These are phyloP conservation scores for Coemansia sp. DNA, from an alignment of 192 early-diverging fungal species.

Conservation along the genomic window DNA sequence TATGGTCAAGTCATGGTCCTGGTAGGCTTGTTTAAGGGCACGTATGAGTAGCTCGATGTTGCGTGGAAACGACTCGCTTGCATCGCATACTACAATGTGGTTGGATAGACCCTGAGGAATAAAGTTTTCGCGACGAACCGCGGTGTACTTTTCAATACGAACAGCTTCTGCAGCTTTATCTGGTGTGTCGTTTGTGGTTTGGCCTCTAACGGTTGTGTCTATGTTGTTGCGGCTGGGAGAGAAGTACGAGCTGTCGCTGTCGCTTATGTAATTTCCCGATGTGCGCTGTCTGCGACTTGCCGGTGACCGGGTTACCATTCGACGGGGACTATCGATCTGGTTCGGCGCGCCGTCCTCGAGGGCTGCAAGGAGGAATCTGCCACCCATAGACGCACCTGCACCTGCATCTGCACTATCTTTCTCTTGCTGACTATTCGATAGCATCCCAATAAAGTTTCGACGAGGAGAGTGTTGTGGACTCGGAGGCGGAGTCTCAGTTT, in stretches of 20 bases:
- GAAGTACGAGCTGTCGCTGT: conserved; percentile 44
- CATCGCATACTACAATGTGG: conserved; percentile 47
- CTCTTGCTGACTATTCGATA: no score
- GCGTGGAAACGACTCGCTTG: conserved; percentile 40
- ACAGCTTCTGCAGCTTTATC: no score
- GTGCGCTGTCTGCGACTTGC: no score
- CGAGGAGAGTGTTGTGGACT: neutral
- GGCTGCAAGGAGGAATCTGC: no score
- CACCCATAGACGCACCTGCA: no score
- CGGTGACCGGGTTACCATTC: conserved; percentile 12
- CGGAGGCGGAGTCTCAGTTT: neutral
- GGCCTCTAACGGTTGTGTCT: neutral
- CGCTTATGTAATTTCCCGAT: conserved; percentile 32
- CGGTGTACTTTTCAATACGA: no score
- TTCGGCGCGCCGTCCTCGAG: conserved; percentile 6
- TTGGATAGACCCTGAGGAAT: conserved; percentile 13
- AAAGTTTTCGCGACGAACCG: conserved; percentile 6
- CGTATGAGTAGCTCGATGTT: conserved; percentile 43
- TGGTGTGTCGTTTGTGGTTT: no score
- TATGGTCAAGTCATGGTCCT: conserved; percentile 26
- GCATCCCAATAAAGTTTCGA: neutral
- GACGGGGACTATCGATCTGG: conserved; percentile 23
- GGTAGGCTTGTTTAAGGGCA: conserved; percentile 39
- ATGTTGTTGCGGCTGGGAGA: conserved; percentile 9
- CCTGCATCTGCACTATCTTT: no score